Conservation (phyloP, 306 rosid species). For the Fagus crenata region DNA sequence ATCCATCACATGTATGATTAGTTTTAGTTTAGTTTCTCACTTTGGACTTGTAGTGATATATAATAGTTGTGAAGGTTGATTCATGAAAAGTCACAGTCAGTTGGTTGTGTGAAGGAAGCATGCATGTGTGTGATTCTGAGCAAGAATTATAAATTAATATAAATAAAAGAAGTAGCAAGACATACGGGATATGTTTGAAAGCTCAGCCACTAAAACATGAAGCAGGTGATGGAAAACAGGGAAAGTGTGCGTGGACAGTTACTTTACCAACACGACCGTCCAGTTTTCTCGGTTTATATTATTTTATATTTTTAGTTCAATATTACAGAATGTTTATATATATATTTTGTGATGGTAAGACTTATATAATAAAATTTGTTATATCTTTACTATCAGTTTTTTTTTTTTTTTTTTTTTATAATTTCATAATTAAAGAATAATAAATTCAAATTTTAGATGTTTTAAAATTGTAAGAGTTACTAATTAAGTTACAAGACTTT, state of each 20-base stretch:
- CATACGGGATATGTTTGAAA: too few species aligned
- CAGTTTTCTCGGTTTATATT: neutral
- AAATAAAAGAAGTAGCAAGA: neutral
- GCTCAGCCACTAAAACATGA: constrained; percentile 2
- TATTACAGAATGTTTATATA: too few species aligned
- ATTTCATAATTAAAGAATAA: too few species aligned
- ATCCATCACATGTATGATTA: constrained; percentile 53
- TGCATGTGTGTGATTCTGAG: constrained; percentile 24
- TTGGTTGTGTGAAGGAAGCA: neutral
- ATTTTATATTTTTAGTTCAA: neutral
- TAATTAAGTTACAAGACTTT: too few species aligned
- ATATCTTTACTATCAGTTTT: too few species aligned
- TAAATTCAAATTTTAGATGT: too few species aligned
- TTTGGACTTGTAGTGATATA: too few species aligned
- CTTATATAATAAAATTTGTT: too few species aligned
- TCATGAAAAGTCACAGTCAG: constrained; percentile 10
- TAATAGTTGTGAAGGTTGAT: neutral
- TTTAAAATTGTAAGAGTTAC: too few species aligned
- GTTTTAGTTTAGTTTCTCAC: neutral
- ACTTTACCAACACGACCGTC: neutral
- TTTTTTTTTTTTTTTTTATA: too few species aligned
- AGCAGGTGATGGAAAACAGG: neutral
- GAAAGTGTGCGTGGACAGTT: neutral
- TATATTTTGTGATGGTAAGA: too few species aligned
- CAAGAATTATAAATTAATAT: neutral